A percentile compares a stretch with the other conserved stretches of the same genome.
Evolutionary conservation across 2,329 filamentous ascomycete species (phyloP).

Genomic region (Cryphonectria radicalis): DNA sequence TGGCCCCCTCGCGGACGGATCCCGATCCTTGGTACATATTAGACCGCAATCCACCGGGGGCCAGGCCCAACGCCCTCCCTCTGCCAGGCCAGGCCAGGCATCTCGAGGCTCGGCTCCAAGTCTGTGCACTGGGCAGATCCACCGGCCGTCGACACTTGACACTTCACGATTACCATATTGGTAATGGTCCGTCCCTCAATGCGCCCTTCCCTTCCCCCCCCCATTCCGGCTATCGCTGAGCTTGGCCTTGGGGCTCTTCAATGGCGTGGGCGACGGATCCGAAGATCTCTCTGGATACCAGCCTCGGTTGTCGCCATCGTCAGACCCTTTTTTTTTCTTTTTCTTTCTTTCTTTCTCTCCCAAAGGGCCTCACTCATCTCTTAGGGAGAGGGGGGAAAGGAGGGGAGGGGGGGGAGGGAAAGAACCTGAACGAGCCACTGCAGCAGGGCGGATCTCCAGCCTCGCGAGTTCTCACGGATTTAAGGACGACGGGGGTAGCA

Average conservation of each 20-base stretch:
- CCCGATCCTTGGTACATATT: conserved; percentile 8
- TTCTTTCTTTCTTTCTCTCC: too few species aligned
- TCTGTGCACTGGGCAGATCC: conserved; percentile 1
- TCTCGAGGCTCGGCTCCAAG: conserved; percentile 12
- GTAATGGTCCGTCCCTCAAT: background rate
- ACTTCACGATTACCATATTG: background rate
- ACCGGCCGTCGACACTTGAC: conserved; percentile 3
- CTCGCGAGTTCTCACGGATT: background rate
- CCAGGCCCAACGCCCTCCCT: background rate
- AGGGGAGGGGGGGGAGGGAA: too few species aligned
- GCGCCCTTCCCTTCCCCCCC: background rate
- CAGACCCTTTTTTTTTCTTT: background rate
- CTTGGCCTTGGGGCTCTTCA: background rate
- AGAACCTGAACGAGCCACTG: background rate
- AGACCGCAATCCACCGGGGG: background rate
- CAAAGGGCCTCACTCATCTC: background rate
- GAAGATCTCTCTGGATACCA: background rate
- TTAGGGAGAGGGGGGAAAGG: too few species aligned
- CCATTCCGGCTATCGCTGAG: conserved; percentile 2
- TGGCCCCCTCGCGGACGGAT: background rate
- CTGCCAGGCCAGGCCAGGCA: background rate
- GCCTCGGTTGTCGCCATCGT: conserved; percentile 1
- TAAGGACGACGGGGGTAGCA: background rate
- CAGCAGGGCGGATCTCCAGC: background rate
- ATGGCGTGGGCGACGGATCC: background rate